Base-by-base conservation (phyloP, 352 stramenopile species). In the Poterioochromonas sp. region DNA sequence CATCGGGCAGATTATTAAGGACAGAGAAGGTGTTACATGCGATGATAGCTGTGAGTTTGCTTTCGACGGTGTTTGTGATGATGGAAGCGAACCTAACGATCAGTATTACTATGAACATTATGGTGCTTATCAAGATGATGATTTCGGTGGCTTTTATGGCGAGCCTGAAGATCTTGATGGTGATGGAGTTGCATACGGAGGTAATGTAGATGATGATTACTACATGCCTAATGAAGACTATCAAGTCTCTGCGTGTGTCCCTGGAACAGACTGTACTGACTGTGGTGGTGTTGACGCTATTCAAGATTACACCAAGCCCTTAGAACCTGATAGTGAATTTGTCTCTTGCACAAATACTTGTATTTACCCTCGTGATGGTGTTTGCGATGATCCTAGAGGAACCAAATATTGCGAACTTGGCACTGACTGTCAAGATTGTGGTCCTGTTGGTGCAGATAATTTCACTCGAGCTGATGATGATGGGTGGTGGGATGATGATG, bases 181-280 rank as follows among this genome's bases (percentile, higher is more conserved):
- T 35, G 76, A 81, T 39, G 20, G 20, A 35, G 49, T 71, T 1
- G 73, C 76, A 43, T 64, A 79, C 70, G 69, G 41, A 63, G 39
- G 32, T 37, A 26, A 20, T 76, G 68, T 74, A 26, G 32, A 79
- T 70, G 73, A 76, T 44, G 76, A 79, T 41, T 76, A 76, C 69
- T 76, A 76, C 41, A 76, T 76, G 69, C 8, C 11, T 5, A 41
- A 80, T 41, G 65, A 71, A 2, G 29, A 76, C 5, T 64, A 64
- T 26, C 2, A 43, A 44, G n/a, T 74, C 37, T 73, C 78, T 26
- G 70, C 49, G 15, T 81, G 78, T 53, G 70, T 58, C 11, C 3
- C 8, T 0, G 78, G 78, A 39, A 81, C 78, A 39, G 78, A 81
- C 71, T 81, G 78, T 53, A 81, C 78, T 32, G 78, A 81, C 53